Evolutionary conservation across 2,329 filamentous ascomycete genomes (phyloP), one percentile per base, ranked within the genome.

Genomic region (Aspergillus sp.): DNA sequence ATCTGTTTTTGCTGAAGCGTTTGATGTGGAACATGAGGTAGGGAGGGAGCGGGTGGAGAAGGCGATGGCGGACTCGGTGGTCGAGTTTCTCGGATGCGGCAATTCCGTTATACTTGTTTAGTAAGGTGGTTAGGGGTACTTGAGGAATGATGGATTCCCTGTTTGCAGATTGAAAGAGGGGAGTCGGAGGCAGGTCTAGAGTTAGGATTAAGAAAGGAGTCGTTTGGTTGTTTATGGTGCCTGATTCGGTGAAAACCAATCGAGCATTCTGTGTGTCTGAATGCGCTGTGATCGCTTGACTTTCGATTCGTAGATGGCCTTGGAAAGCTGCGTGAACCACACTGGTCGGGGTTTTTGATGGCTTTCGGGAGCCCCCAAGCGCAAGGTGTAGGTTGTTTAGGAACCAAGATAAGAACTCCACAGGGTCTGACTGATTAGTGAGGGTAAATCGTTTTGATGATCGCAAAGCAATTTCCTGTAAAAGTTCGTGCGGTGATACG

Each of bases 371-470:
- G 62, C 95, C 95, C 54, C 95, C 95, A 2, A 99, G 84, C 19
- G 91, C 90, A 15, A 97, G 83, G 73, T 99, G 95, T 11, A 99
- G 84, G 73, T 96, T 91, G 79, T 99, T 98, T 56, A 99, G 84
- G 73, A 98, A 97, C 95, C 95, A 99, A 25, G 90, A 93, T 46
- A 99, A 81, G 69, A 99, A 98, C 47, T 99, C 95, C 60, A 96
- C 92, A 0, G 95, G 95, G 73, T 99, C 95, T 19, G 93, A 95
- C 77, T 98, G 95, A 27, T 87, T 81, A 0, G 92, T 96, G 49
- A 98, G 82, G 5, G 89, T 95, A 78, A 96, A 99, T 62, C 90
- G 91, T 77, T 97, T 97, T 66, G 89, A 93, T 33, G 93, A 97
- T 49, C 88, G 88, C 43, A 97, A 81, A 1, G 93, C 90, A 62